These are phyloP conservation scores for Aristolochia californica DNA, from an alignment of 164 flowering plant genomes.

Conservation along the genomic window DNA sequence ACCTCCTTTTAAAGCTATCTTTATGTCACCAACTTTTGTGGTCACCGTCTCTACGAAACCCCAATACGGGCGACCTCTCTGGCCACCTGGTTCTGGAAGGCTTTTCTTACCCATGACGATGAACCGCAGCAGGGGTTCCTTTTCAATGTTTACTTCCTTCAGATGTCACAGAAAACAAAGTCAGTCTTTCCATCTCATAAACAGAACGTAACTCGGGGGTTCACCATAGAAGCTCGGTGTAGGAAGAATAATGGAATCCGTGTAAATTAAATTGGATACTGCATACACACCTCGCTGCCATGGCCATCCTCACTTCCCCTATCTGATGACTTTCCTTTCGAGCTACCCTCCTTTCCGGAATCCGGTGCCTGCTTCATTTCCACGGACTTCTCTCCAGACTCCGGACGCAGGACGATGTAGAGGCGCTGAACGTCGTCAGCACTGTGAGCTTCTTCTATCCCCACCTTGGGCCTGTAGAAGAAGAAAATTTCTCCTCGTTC, in stretches of 20 bases:
- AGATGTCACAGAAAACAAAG: neutral
- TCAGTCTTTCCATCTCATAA: too few relatives aligned
- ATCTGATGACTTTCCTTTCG: neutral
- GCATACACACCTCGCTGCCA: constrained; percentile 28
- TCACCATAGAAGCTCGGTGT: too few relatives aligned
- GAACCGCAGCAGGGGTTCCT: constrained; percentile 43
- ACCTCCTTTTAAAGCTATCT: constrained; percentile 55
- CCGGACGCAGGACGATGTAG: constrained; percentile 53
- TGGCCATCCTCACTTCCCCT: constrained; percentile 35
- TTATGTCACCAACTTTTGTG: constrained; percentile 39
- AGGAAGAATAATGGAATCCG: too few relatives aligned
- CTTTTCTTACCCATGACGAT: constrained; percentile 60
- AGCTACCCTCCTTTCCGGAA: constrained; percentile 46
- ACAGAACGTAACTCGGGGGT: too few relatives aligned
- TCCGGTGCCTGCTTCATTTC: constrained; percentile 45
- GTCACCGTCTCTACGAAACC: constrained; percentile 82
- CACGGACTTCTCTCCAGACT: constrained; percentile 39
- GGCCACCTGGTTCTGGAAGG: constrained; percentile 43
- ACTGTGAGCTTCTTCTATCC: constrained; percentile 53
- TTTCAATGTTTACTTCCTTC: constrained; percentile 57
- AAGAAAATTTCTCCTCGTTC: constrained; percentile 82
- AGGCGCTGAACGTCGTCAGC: constrained; percentile 56
- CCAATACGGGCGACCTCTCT: constrained; percentile 51
- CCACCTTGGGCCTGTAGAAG: constrained; percentile 74
- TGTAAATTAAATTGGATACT: neutral